A percentile compares a stretch with the other conserved stretches of the same genome.
phyloP scores from a whole-genome alignment of 768 basidiomycete species.

The Phanerochaete sordida region DNA sequence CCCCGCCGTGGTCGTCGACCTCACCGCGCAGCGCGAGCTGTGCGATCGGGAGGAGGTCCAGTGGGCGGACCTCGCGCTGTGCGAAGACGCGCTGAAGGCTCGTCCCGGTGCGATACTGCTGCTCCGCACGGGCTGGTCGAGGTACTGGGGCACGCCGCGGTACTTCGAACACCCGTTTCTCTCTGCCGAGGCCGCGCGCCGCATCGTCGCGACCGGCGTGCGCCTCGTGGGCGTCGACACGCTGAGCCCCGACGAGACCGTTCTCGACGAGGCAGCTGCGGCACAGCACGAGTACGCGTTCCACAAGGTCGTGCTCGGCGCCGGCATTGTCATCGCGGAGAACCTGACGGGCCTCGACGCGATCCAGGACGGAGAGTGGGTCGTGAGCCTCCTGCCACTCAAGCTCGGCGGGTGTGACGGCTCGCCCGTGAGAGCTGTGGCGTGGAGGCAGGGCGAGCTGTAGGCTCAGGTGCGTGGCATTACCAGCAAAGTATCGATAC shows the following conservation, averaged over 20 bases:
- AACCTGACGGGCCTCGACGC: slow-evolving; percentile 57
- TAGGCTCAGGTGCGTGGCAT: not conserved
- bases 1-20: slow-evolving; percentile 50
- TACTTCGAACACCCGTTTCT: slow-evolving; percentile 69
- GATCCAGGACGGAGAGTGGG: slow-evolving; percentile 33
- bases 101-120: slow-evolving; percentile 42
- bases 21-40: slow-evolving; percentile 23
- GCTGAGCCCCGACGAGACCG: slow-evolving; percentile 55
- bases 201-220: slow-evolving; percentile 48
- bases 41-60: slow-evolving; percentile 11
- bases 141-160: slow-evolving; percentile 40
- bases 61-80: slow-evolving; percentile 19
- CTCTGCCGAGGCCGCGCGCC: slow-evolving; percentile 44
- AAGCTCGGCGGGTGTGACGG: slow-evolving; percentile 57
- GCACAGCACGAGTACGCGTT: slow-evolving; percentile 26
- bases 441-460: slow-evolving; percentile 25
- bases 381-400: slow-evolving; percentile 57
- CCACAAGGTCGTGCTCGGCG: slow-evolving; percentile 58
- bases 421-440: slow-evolving; percentile 66
- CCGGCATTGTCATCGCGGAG: slow-evolving; percentile 63
- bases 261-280: slow-evolving; percentile 10
- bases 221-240: slow-evolving; percentile 59
- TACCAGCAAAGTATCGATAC: not conserved
- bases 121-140: slow-evolving; percentile 62
- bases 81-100: slow-evolving; percentile 21